Evolutionary conservation across 148 eudicot species (phyloP).

Genomic region (Simmondsia chinensis): DNA sequence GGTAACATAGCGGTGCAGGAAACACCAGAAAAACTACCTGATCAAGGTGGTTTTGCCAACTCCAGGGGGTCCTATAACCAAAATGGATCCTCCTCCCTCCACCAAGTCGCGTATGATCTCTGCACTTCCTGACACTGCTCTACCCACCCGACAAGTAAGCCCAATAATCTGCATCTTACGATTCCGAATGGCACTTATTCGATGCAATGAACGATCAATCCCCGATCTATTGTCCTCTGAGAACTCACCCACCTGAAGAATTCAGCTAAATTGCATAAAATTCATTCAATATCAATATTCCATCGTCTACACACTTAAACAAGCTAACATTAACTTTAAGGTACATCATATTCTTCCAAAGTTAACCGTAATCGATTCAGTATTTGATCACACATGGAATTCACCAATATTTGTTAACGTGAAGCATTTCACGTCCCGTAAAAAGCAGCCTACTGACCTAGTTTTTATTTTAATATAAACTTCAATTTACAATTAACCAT

Average conservation of each 20-base stretch:
- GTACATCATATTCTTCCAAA: background rate
- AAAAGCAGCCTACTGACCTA: no score
- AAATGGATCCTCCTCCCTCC: conserved; percentile 86
- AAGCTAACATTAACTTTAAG: background rate
- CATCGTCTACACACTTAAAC: background rate
- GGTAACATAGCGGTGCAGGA: no score
- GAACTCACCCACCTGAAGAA: conserved; percentile 90
- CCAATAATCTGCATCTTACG: conserved; percentile 91
- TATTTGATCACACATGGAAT: no score
- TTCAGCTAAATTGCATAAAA: conserved; percentile 15
- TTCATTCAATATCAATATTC: background rate
- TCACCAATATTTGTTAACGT: no score
- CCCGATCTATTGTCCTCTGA: conserved; percentile 98
- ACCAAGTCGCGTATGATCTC: conserved; percentile 84
- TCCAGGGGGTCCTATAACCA: conserved; percentile 99
- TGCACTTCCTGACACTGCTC: conserved; percentile 95
- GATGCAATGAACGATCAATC: conserved; percentile 83
- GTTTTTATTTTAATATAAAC: no score
- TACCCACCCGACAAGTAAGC: conserved; percentile 96
- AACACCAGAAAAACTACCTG: conserved; percentile 39
- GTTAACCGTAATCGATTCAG: no score
- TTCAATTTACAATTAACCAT: no score
- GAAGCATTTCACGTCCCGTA: no score
- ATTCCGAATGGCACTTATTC: conserved; percentile 95
- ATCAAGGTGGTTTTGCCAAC: conserved; percentile 97